Base-by-base conservation (phyloP, 768 basidiomycete species). In the Podaxis rugospora region DNA sequence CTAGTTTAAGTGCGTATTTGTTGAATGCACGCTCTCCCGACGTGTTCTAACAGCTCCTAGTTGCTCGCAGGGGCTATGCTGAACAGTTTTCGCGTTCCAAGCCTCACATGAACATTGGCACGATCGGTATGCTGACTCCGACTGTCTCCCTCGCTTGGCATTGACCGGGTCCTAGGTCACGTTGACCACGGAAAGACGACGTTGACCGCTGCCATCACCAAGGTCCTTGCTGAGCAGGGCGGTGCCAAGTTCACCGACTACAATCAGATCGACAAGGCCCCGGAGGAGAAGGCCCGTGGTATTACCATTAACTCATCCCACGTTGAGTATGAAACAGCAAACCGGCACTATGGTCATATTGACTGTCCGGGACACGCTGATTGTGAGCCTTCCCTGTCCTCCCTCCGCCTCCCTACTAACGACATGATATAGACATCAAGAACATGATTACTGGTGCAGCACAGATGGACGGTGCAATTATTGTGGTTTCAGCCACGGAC, bases 381-480 rank as follows among this genome's bases (percentile, higher is more conserved):
- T 80, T 96, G 93, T 92, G 59, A 69, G 89, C 72, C 27, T 5
- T 37, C 10, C 36, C 61, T 55, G 37, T 54, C 67, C 55, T 59
- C 35, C 39, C 39, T 39, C 7, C n/a, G 9, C 27, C 36, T 40
- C 16, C 42, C 52, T 55, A 27, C 57, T 60, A 63, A 71, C 51
- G 67, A 49, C 51, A 23, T 42, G 23, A 39, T 25, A 13, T 64
- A 93, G 92, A 93, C 76, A 93, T 94, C 70, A 93, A 96, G 75
- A 97, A 97, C 83, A 97, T 97, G 95, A 98, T 98, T 70, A 98
- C 96, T 51, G 95, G 95, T 73, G 95, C 95, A 58, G 95, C 96
- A 36, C 95, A 97, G 71, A 96, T 98, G 89, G 95, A 98, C 67
- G 92, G 92, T 65, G 91, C 90, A 66, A 94, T 94, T 68, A 93